Base-by-base conservation (phyloP, 2,329 filamentous ascomycete species). In the Grosmannia huntii region DNA sequence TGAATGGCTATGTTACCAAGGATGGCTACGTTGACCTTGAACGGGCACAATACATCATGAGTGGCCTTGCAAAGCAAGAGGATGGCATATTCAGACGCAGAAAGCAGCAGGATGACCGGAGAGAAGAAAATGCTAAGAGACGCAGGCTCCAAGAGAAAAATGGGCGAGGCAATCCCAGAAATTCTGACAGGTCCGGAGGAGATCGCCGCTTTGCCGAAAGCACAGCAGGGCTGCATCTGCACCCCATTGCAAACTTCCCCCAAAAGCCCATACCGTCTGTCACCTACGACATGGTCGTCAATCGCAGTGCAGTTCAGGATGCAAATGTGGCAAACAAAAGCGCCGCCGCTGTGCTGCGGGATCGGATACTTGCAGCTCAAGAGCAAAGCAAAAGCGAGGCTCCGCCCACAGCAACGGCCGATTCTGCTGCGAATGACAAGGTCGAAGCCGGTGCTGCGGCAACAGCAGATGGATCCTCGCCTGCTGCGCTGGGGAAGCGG, bases 1-100 rank as follows among this genome's bases (percentile, higher is more conserved):
- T 99, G 90, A 91, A 90, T 52, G 94, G 94, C 14, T 99, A 96
- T 70, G 80, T 99, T 56, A 99, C 94, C 50, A 92, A 95, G 68
- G 92, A 99, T 72, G 94, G 94, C 2, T 85, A 88, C 65, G 90
- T 97, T 61, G 87, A 97, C 68, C 80, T 99, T 59, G 82, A 85
- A 60, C 83, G 88, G 65, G 91, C 90, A 11, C 94, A 99, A 68
- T 78, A 86, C 64, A 97, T 99, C 66, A 76, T 99, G 54, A 80
- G 87, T 65, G 92, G 90, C 1, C 79, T 99, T 23, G 94, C 90
- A 1, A 92, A 88, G 69, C 90, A 96, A 71, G 94, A 99, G 74
- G 89, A 95, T 69, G 84, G 84, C 16, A 99, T 99, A 59, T 99
- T 99, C 73, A 85, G 84, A 66, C 84, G 90, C 62, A 83, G 95